These are phyloP conservation scores for Scenedesmus sp. DNA, from an alignment of 163 green algal species.

Conservation along the genomic window DNA sequence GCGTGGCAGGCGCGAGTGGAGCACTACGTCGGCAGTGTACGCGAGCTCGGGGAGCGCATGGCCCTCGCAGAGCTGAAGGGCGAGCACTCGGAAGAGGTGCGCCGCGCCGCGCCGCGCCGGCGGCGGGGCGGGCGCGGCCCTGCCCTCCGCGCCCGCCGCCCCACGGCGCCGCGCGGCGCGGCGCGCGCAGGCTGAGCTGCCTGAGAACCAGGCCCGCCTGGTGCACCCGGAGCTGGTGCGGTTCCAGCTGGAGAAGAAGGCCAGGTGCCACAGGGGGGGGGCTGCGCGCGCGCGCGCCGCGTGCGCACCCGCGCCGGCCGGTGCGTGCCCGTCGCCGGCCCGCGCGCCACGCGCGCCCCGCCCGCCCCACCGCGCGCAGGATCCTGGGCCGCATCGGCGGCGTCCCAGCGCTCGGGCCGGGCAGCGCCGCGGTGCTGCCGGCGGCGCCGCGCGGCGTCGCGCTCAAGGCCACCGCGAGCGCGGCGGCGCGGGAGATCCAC, in stretches of 20 bases:
- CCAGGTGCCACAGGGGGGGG: too few species aligned
- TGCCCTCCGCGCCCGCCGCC: background rate
- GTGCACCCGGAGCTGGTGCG: constrained; percentile 61
- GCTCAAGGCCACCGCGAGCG: constrained; percentile 59
- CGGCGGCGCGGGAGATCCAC: constrained; percentile 58
- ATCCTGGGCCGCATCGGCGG: constrained; percentile 63
- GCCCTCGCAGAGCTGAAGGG: constrained; percentile 49
- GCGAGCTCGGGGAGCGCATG: constrained; percentile 46
- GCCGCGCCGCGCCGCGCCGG: background rate
- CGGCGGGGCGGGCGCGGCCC: background rate
- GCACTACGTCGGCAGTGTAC: constrained; percentile 51
- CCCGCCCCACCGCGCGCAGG: too few species aligned
- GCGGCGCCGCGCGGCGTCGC: constrained; percentile 40
- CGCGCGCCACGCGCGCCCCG: too few species aligned
- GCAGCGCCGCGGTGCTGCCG: constrained; percentile 45
- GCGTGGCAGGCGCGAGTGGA: constrained; percentile 5
- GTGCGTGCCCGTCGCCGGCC: background rate
- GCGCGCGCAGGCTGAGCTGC: constrained; percentile 22
- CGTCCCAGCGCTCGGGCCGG: constrained; percentile 52
- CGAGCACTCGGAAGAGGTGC: constrained; percentile 18
- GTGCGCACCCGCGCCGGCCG: background rate
- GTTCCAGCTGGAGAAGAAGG: constrained; percentile 65
- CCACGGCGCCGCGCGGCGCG: background rate
- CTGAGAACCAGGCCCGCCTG: constrained; percentile 35
- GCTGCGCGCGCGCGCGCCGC: too few species aligned